Conservation (phyloP, 169 alveolate genomes). For the Plasmodium inui region DNA sequence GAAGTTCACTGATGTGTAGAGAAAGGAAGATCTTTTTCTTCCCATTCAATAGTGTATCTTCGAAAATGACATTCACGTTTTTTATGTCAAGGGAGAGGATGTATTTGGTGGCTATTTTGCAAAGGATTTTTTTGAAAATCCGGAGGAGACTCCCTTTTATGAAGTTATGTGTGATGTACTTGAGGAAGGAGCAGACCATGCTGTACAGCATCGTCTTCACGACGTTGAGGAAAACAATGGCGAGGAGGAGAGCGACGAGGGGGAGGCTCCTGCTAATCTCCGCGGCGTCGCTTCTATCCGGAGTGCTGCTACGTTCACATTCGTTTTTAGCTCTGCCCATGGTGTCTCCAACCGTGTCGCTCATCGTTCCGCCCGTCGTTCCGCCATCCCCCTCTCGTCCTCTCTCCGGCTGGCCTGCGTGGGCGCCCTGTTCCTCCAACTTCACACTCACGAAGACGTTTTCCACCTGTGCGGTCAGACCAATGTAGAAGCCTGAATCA, state of each 20-base stretch:
- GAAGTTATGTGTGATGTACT: background rate
- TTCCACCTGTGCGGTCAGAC: constrained; percentile 14
- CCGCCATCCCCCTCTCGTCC: background rate
- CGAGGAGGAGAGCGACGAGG: background rate
- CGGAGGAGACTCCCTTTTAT: background rate
- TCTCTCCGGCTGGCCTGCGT: background rate
- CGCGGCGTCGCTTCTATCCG: too few relatives aligned
- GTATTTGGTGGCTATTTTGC: background rate
- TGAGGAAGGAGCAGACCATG: background rate
- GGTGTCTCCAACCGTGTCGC: background rate
- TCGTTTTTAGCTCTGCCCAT: background rate
- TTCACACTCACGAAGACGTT: constrained; percentile 6
- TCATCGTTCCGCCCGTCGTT: background rate
- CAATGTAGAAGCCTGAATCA: background rate
- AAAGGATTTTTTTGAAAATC: background rate
- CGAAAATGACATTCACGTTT: constrained; percentile 30
- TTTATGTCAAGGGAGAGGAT: constrained; percentile 14
- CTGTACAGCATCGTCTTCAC: background rate
- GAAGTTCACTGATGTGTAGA: background rate
- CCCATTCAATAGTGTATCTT: constrained; percentile 8
- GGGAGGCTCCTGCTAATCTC: background rate
- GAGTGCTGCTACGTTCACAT: background rate
- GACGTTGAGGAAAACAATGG: background rate
- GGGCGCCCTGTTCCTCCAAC: background rate
- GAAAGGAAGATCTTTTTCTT: constrained; percentile 13